Evolutionary conservation across 176 grass and related monocot species (phyloP).

Genomic region (Paspalum notatum): DNA sequence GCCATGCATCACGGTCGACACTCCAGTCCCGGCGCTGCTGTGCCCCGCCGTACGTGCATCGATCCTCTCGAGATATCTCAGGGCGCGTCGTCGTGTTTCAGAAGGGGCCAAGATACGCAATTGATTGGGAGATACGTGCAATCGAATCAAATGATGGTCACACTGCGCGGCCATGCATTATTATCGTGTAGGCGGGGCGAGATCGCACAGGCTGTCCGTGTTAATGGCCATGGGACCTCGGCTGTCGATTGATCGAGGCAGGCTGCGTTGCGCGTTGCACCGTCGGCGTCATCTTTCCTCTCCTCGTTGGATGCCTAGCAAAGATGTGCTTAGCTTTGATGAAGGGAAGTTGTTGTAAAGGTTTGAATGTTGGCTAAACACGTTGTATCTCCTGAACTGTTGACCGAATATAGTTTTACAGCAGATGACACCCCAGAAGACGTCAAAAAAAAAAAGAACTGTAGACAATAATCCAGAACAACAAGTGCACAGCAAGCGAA

Average conservation of each 20-base stretch:
- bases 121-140: conserved; percentile 26
- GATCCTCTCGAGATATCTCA: background rate
- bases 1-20: conserved; percentile 2
- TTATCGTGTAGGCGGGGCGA: conserved; percentile 17
- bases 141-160: conserved; percentile 37
- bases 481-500: background rate
- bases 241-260: conserved; percentile 19
- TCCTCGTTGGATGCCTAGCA: background rate
- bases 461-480: background rate
- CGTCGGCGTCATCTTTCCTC: background rate
- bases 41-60: background rate
- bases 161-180: background rate
- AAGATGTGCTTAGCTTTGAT: too few species aligned
- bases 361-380: too few species aligned
- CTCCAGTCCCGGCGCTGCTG: background rate
- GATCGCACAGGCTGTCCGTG: background rate
- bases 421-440: too few species aligned
- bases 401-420: too few species aligned
- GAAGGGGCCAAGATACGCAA: conserved; percentile 38
- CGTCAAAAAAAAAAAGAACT: background rate
- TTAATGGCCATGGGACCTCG: conserved; percentile 4
- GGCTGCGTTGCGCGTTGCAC: background rate
- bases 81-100: conserved; percentile 11
- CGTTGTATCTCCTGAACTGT: background rate
- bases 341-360: too few species aligned